Base-by-base conservation (phyloP, 352 stramenopile genomes). In the Globisporangium yorkense region DNA sequence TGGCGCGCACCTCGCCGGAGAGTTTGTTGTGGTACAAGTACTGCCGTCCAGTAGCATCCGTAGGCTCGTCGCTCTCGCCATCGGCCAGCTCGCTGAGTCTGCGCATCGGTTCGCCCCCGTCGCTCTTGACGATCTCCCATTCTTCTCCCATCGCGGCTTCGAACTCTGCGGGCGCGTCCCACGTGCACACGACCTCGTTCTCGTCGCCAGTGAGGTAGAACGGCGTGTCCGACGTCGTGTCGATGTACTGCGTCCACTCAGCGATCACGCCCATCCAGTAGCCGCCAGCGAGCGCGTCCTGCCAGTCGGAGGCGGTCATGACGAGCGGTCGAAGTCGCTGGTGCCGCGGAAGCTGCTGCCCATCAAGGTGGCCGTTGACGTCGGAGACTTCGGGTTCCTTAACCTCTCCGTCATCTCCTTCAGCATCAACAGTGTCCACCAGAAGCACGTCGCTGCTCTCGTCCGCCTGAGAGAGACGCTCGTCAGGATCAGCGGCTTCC, bases 191-290 rank as follows among this genome's bases (percentile, higher is more conserved):
- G 33, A 12, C 33, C 8, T 13, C 6, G 33, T 39, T 9, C 33
- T 39, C 8, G 18, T 47, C 13, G 12, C 16, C 43, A 1, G 18
- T 24, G 16, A 27, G 8, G 61, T 84, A 87, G 48, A 88, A 89
- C 21, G 77, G 72, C 24, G 69, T 51, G 53, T 84, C 77, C 1
- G 75, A 78, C 29, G 56, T 47, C 0, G 70, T 57, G 45, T 93
- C 81, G 8, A 93, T 61, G 53, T 89, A 93, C 51, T 90, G 82
- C 18, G 72, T 84, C 84, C 84, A 93, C 33, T 89, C 79, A 10
- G 77, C 79, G 7, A 93, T 59, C 7, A 65, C 71, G 0, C 78
- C 77, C 72, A 93, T 83, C 37, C 58, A 69, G 53, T 73, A 84
- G 8, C 72, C 71, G 12, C 65, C 59, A 7, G 54, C 54, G 9